A percentile compares a stretch with the other conserved stretches of the same genome.
Evolutionary conservation across 371 early-diverging fungal genomes (phyloP).

Genomic region (Rhizomucor pusillus): DNA sequence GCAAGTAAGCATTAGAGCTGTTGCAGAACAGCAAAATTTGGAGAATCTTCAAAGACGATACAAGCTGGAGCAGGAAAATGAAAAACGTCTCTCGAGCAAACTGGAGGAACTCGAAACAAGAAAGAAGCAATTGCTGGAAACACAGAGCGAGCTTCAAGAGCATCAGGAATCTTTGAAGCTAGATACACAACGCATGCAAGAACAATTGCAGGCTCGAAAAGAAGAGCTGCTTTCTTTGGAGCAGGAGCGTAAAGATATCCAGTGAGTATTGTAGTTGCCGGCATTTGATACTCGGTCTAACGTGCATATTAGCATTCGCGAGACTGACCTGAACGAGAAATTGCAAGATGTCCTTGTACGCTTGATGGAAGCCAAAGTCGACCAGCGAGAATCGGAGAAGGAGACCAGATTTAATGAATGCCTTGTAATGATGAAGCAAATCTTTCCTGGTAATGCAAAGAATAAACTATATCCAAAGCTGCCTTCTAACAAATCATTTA

Average conservation of each 20-base stretch:
- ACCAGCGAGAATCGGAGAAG: constrained; percentile 80
- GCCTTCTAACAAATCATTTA: background rate
- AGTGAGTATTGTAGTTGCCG: too few species aligned
- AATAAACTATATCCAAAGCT: background rate
- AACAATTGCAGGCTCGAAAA: constrained; percentile 29
- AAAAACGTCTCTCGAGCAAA: constrained; percentile 59
- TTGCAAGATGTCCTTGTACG: constrained; percentile 70
- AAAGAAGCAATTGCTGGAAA: constrained; percentile 26
- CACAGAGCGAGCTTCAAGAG: constrained; percentile 26
- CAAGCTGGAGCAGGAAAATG: constrained; percentile 60
- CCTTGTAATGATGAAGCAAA: constrained; percentile 77
- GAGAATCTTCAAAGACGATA: constrained; percentile 65
- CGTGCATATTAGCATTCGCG: constrained; percentile 33
- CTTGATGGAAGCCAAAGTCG: constrained; percentile 78
- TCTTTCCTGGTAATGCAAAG: constrained; percentile 57
- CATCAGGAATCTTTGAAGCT: constrained; percentile 20
- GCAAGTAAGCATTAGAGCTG: constrained; percentile 63
- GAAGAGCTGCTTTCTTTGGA: constrained; percentile 38
- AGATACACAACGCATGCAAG: constrained; percentile 22
- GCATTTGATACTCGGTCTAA: too few species aligned
- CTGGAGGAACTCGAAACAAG: constrained; percentile 50
- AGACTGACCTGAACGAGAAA: constrained; percentile 81
- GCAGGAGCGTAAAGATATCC: constrained; percentile 39
- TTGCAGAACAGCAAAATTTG: constrained; percentile 67
- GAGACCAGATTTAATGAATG: constrained; percentile 73